Conservation (phyloP, 257 asterid genomes). For the Voacanga thouarsii region DNA sequence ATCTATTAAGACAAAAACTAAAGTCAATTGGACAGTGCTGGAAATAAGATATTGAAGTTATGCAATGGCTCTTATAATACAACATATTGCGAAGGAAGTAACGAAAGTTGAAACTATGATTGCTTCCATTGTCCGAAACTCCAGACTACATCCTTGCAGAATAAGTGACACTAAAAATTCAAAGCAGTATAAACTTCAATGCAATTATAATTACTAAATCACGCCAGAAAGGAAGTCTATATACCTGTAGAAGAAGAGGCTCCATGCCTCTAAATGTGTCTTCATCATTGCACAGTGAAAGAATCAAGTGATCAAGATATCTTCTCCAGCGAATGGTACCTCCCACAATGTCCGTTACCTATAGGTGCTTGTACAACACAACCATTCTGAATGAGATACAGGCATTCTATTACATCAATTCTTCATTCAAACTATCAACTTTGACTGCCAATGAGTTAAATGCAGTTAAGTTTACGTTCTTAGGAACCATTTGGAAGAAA, state of each 20-base stretch:
- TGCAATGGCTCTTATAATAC: background rate
- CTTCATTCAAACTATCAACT: background rate
- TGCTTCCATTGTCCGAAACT: background rate
- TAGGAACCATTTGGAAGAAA: background rate
- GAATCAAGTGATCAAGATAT: conserved; percentile 92
- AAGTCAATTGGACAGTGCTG: background rate
- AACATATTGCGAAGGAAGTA: background rate
- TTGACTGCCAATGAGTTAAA: background rate
- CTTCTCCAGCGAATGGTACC: conserved; percentile 97
- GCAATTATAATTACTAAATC: conserved; percentile 8
- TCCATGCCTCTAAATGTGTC: conserved; percentile 70
- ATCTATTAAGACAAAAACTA: conserved; percentile 44
- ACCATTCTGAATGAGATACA: background rate
- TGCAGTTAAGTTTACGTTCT: background rate
- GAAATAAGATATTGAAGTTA: background rate
- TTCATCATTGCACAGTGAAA: conserved; percentile 72
- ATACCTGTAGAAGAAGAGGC: conserved; percentile 88
- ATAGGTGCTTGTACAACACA: conserved; percentile 15
- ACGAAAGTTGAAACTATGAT: background rate
- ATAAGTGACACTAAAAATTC: background rate
- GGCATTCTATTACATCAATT: background rate
- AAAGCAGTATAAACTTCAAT: background rate
- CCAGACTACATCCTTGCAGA: background rate
- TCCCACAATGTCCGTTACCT: conserved; percentile 96
- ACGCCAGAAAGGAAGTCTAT: conserved; percentile 5